A percentile compares a stretch with the other conserved stretches of the same genome.
These are phyloP conservation scores for Diutina sp. DNA, from an alignment of 1,139 yeast species.

Conservation along the genomic window DNA sequence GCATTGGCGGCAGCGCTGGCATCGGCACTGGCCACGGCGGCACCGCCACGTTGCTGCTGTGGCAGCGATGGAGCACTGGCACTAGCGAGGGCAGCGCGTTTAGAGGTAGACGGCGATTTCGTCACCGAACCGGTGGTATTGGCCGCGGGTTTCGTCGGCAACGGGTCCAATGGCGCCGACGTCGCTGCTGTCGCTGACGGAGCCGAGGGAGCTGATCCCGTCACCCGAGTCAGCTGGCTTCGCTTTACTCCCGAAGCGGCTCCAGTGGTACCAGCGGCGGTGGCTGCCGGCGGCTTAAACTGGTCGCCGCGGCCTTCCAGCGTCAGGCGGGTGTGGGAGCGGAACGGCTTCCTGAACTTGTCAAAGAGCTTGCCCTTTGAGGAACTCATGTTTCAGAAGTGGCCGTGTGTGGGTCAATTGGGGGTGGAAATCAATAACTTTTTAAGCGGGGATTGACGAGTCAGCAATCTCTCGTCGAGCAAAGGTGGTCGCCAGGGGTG, in stretches of 20 bases:
- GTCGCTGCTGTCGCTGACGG: neutral
- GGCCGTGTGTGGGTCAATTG: neutral
- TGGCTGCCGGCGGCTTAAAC: neutral
- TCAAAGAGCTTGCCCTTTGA: neutral
- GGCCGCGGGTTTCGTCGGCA: too few species aligned
- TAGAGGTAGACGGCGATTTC: neutral
- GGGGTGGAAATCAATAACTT: neutral
- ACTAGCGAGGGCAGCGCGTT: too few species aligned
- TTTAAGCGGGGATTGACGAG: neutral
- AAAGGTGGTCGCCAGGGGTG: neutral
- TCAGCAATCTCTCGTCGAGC: neutral
- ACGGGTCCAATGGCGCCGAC: too few species aligned
- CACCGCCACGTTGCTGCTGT: neutral
- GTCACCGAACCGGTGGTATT: neutral
- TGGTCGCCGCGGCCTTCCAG: slow-evolving; percentile 1
- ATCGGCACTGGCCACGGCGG: neutral
- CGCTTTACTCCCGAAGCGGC: neutral
- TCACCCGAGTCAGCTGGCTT: neutral
- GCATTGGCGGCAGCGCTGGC: neutral
- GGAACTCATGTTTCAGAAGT: neutral
- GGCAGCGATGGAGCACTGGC: neutral
- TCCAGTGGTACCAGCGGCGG: neutral
- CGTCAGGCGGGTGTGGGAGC: neutral
- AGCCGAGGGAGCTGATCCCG: neutral
- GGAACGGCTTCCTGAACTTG: slow-evolving; percentile 1